Percentiles rank a stretch among this genome's conserved stretches.
Conservation (phyloP, 179 eudicot species). For the Carnegiea gigantea region DNA sequence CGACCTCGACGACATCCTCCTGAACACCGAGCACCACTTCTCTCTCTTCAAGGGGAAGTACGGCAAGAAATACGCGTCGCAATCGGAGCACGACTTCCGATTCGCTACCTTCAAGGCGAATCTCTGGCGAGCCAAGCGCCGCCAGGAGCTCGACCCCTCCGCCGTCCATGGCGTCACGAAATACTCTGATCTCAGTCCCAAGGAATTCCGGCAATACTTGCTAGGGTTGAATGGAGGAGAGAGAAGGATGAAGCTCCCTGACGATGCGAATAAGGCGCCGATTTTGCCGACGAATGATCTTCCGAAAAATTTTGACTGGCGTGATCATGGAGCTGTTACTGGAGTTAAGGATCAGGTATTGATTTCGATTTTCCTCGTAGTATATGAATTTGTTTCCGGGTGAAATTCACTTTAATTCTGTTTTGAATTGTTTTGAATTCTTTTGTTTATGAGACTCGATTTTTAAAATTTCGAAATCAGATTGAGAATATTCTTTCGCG, state of each 20-base stretch:
- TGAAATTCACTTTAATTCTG: too few species aligned
- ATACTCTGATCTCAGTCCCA: slow-evolving; percentile 75
- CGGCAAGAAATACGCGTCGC: slow-evolving; percentile 47
- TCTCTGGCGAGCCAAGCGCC: slow-evolving; percentile 62
- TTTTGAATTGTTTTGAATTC: too few species aligned
- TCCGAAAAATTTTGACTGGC: slow-evolving; percentile 77
- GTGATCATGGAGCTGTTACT: slow-evolving; percentile 81
- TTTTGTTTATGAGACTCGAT: too few species aligned
- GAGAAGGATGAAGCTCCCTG: slow-evolving; percentile 40
- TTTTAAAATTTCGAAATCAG: too few species aligned
- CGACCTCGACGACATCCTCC: slow-evolving; percentile 19
- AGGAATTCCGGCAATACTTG: slow-evolving; percentile 49
- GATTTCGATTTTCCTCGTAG: background rate
- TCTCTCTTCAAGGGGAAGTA: slow-evolving; percentile 60
- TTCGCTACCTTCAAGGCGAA: slow-evolving; percentile 59
- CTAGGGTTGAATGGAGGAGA: slow-evolving; percentile 44
- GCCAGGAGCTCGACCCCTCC: slow-evolving; percentile 70
- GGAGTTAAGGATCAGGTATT: slow-evolving; percentile 72
- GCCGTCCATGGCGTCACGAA: slow-evolving; percentile 79
- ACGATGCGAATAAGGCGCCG: slow-evolving; percentile 74
- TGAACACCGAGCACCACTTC: slow-evolving; percentile 73
- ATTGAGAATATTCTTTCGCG: too few species aligned
- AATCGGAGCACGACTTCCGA: slow-evolving; percentile 60
- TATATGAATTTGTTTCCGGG: too few species aligned
- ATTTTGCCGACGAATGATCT: slow-evolving; percentile 62